Conservation (phyloP, 495 filamentous ascomycete genomes). For the Melanomma pulvis-pyrius region DNA sequence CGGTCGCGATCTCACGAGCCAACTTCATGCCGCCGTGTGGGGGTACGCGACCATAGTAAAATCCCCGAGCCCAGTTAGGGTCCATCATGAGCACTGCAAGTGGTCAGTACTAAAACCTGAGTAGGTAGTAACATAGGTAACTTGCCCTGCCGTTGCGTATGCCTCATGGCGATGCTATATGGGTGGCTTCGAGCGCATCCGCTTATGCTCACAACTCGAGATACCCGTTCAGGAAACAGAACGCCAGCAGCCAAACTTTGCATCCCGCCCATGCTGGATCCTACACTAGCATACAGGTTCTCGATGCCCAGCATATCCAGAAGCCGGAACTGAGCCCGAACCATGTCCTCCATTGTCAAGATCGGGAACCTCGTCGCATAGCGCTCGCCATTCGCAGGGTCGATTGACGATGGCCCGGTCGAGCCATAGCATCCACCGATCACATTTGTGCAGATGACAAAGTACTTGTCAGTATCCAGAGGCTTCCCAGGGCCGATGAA, state of each 20-base stretch:
- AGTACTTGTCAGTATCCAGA: constrained; percentile 88
- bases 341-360: constrained; percentile 96
- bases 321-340: constrained; percentile 88
- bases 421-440: constrained; percentile 96
- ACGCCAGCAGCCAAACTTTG: constrained; percentile 91
- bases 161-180: constrained; percentile 98
- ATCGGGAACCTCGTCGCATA: constrained; percentile 98
- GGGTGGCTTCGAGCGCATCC: constrained; percentile 95
- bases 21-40: constrained; percentile 98
- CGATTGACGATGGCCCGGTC: constrained; percentile 84
- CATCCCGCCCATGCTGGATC: constrained; percentile 98
- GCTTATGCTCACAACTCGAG: constrained; percentile 83
- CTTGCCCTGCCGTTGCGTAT: constrained; percentile 81
- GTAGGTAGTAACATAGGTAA: neutral
- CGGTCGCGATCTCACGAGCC: constrained; percentile 93
- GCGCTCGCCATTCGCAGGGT: constrained; percentile 81
- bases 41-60: constrained; percentile 87
- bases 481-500: constrained; percentile 91
- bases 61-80: constrained; percentile 94
- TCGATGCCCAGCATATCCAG: constrained; percentile 78
- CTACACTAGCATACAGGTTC: constrained; percentile 88
- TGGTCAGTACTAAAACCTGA: constrained; percentile 14
- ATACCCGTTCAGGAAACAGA: constrained; percentile 78
- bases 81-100: constrained; percentile 89
- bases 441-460: constrained; percentile 95